A percentile compares a stretch with the other conserved stretches of the same genome.
Evolutionary conservation across 148 eudicot genomes (phyloP).

Genomic region (Rhododendron ferrugineum): DNA sequence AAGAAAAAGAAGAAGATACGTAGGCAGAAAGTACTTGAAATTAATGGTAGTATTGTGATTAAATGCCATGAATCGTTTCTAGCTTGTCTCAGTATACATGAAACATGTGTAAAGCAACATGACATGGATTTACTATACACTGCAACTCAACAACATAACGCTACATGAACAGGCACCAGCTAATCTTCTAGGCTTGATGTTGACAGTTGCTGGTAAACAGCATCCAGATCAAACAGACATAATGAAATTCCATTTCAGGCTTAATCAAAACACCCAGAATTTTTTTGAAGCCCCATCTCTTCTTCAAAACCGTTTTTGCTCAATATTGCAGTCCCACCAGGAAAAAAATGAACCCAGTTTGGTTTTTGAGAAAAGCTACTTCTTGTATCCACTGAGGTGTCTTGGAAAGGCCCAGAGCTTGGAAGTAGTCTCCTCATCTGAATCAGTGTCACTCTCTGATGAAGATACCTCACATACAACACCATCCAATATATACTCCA

Average conservation of each 20-base stretch:
- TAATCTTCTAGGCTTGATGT: neutral
- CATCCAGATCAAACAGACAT: neutral
- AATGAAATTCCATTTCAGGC: neutral
- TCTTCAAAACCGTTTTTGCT: neutral
- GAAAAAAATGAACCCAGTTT: neutral
- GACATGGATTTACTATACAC: neutral
- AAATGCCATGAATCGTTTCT: neutral
- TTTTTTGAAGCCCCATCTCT: neutral
- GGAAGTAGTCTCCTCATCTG: conserved; percentile 30
- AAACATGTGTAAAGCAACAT: neutral
- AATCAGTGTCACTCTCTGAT: conserved; percentile 60
- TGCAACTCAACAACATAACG: neutral
- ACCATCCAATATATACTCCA: conserved; percentile 41
- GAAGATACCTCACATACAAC: conserved; percentile 17
- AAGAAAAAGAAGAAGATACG: neutral
- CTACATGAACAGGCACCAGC: neutral
- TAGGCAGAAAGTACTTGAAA: neutral
- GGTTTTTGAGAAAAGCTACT: neutral
- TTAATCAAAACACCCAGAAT: neutral
- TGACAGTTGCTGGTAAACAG: neutral
- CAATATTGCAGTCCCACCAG: neutral
- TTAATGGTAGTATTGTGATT: neutral
- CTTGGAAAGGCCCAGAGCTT: conserved; percentile 43
- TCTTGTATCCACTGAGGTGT: neutral
- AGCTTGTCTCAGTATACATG: neutral